Base-by-base conservation (phyloP, 805 yeast species). In the Teunomyces tritomae region DNA sequence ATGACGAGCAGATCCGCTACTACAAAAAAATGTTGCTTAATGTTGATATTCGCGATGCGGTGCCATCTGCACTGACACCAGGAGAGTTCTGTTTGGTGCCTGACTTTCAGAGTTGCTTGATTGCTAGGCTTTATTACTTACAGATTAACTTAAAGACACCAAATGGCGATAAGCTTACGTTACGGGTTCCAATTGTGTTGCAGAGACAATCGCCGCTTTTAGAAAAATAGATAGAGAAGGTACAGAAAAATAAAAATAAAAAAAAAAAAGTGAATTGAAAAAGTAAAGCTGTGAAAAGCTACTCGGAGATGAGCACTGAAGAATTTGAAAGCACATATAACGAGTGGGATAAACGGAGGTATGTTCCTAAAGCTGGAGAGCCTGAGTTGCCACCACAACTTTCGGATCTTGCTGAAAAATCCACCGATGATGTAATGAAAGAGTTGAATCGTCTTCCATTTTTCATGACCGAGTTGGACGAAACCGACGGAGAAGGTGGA, bases 391-490 rank as follows among this genome's bases (percentile, higher is more conserved):
- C 96, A 1, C 96, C 96, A 3, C 96, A 89, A 62, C 72, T 89
- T n/a, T 72, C 85, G 0, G 84, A 84, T 50, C 58, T 76, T 35
- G 70, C 81, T 1, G 75, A 79, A 47, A 87, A 87, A 58, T 68
- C 88, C 1, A 74, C 86, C 0, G 96, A 87, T 48, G 91, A 90
- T 52, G 83, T 90, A 17, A 74, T 88, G 70, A 70, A 73, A 13
- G 96, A 89, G 55, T 70, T 94, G 59, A 89, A 89, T 62, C 77
- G 87, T 58, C 70, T 89, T 63, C 99, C 99, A 7, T 87, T 94
- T 57, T 94, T 94, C 73, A 94, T 94, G 99, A 90, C 90, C 11
- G 78, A 85, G 56, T 68, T 89, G 13, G 95, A 87, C 57, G 87
- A 81, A 28, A 79, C 83, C 2, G 89, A 87, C 55, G 90, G 87